Percentiles rank a stretch among this genome's conserved stretches.
Evolutionary conservation across 2,329 filamentous ascomycete genomes (phyloP).

Genomic region (Aspergillus sp.): DNA sequence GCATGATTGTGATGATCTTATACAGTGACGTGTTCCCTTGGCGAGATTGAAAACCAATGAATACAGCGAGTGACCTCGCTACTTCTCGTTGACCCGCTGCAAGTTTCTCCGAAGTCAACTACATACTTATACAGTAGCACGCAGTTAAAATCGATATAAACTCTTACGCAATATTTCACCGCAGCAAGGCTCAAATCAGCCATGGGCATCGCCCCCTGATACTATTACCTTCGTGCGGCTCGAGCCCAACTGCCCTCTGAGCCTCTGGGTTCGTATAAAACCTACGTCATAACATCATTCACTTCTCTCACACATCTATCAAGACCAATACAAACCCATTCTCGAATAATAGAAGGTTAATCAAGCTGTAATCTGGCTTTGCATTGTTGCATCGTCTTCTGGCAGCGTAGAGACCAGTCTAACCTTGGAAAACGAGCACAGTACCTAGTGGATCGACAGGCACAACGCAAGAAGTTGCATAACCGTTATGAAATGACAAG

Average conservation of each 20-base stretch:
- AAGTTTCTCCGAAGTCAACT: background rate
- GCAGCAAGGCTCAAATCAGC: background rate
- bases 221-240: background rate
- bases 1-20: background rate
- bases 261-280: background rate
- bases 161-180: background rate
- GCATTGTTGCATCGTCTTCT: background rate
- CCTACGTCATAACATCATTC: background rate
- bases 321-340: background rate
- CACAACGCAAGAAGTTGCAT: background rate
- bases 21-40: slow-evolving; percentile 1
- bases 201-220: background rate
- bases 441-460: background rate
- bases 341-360: background rate
- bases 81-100: background rate
- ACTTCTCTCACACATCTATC: background rate
- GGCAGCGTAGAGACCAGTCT: background rate
- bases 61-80: background rate
- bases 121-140: too few relatives aligned
- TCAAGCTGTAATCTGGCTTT: background rate
- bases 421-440: background rate
- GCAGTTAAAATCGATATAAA: background rate
- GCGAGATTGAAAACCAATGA: background rate
- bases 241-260: background rate
- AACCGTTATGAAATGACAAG: background rate